Conservation (phyloP, 768 basidiomycete species). For the Mycena amicta region DNA sequence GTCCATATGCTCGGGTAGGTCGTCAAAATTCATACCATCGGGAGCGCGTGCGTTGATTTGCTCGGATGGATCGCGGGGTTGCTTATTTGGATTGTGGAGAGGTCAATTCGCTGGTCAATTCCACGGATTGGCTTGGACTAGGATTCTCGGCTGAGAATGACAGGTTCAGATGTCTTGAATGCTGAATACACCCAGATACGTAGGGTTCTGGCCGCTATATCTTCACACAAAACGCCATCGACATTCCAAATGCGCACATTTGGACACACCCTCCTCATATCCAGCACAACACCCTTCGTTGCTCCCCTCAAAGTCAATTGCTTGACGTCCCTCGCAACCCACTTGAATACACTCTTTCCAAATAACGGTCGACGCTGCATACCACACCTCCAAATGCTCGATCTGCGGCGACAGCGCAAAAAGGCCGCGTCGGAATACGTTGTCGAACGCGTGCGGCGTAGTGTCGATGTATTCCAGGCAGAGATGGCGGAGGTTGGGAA, state of each 20-base stretch:
- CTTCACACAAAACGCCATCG: too few relatives aligned
- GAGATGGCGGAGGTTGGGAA: slow-evolving; percentile 15
- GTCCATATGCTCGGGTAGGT: slow-evolving; percentile 7
- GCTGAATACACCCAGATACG: too few relatives aligned
- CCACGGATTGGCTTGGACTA: too few relatives aligned
- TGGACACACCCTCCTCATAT: neutral
- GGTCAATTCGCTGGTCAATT: too few relatives aligned
- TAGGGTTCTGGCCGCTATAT: too few relatives aligned
- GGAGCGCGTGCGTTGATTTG: neutral
- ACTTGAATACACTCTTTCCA: neutral
- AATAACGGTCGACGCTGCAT: neutral
- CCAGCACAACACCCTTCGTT: neutral
- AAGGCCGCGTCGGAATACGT: slow-evolving; percentile 11
- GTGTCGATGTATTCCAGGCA: slow-evolving; percentile 12
- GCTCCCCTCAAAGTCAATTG: neutral
- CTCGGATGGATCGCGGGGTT: neutral
- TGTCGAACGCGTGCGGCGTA: slow-evolving; percentile 3
- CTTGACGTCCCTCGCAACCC: neutral
- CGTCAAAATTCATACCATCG: slow-evolving; percentile 14
- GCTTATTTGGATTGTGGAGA: too few relatives aligned
- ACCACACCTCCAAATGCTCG: slow-evolving; percentile 11
- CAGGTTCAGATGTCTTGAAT: too few relatives aligned
- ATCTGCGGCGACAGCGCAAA: slow-evolving; percentile 11
- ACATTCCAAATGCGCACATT: neutral
- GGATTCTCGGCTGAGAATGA: too few relatives aligned